Evolutionary conservation across 2,329 filamentous ascomycete species (phyloP).

Genomic region (Penicillium occitanis): DNA sequence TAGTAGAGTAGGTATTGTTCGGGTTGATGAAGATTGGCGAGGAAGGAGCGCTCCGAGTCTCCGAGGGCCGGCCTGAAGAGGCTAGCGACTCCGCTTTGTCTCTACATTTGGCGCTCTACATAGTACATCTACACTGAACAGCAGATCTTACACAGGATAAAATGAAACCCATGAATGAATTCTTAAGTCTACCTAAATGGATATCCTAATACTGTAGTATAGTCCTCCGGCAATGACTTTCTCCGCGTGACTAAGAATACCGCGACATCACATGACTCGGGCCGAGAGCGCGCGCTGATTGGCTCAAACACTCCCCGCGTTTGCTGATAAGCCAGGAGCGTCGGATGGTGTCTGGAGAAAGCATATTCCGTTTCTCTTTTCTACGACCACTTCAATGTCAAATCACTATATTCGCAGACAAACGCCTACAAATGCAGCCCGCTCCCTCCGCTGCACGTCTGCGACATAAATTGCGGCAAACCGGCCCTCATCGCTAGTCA

Average conservation of each 20-base stretch:
- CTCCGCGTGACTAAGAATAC: not conserved
- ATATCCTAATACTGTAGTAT: too few relatives aligned
- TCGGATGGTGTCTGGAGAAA: not conserved
- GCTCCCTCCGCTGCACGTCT: not conserved
- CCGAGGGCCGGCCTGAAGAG: not conserved
- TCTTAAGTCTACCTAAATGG: not conserved
- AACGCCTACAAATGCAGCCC: not conserved
- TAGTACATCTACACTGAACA: too few relatives aligned
- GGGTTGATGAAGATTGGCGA: not conserved
- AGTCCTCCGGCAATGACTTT: not conserved
- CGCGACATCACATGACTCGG: not conserved
- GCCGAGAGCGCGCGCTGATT: not conserved
- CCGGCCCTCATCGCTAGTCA: not conserved
- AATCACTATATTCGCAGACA: not conserved
- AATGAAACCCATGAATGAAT: not conserved
- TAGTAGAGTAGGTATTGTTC: not conserved
- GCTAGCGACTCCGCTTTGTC: not conserved
- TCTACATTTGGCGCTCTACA: too few relatives aligned
- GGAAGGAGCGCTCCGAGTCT: not conserved
- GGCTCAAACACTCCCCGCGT: not conserved
- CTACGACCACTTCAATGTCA: not conserved
- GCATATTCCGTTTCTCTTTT: not conserved
- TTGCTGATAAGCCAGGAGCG: not conserved
- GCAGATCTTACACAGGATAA: too few relatives aligned
- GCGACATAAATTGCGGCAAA: not conserved